Evolutionary conservation across 192 early-diverging fungal species (phyloP).

Genomic region (Phycomyces blakesleeanus): DNA sequence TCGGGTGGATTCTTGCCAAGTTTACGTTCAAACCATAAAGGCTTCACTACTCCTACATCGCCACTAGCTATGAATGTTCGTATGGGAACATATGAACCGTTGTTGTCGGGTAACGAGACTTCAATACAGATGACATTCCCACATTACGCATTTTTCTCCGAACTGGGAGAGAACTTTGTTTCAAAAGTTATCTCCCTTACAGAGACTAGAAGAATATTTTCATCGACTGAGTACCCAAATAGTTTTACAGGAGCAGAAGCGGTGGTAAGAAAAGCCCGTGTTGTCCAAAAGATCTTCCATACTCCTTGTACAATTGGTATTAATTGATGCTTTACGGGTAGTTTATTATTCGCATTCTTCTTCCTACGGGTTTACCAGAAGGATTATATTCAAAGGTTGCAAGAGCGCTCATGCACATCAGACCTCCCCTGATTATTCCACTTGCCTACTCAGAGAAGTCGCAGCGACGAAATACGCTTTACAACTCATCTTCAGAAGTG

Average conservation of each 20-base stretch:
- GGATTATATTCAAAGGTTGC: constrained; percentile 18
- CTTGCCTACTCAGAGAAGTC: constrained; percentile 30
- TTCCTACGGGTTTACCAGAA: constrained; percentile 16
- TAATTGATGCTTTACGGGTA: not conserved
- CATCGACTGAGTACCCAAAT: constrained; percentile 21
- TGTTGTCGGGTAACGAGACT: not conserved
- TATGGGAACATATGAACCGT: constrained; percentile 2
- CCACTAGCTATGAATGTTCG: not conserved
- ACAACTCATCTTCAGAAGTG: constrained; percentile 29
- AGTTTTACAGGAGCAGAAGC: constrained; percentile 35
- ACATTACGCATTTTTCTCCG: constrained; percentile 21
- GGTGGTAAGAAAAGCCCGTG: constrained; percentile 9
- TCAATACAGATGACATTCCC: constrained; percentile 5
- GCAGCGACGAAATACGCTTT: constrained; percentile 25
- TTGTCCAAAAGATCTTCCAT: not conserved
- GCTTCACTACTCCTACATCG: not conserved
- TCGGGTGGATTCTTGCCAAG: not conserved
- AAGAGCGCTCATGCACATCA: constrained; percentile 29
- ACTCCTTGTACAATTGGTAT: not conserved
- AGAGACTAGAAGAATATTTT: constrained; percentile 19
- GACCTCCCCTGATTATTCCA: constrained; percentile 25
- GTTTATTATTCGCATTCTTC: constrained; percentile 18
- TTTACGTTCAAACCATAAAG: not conserved
- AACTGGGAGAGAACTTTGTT: constrained; percentile 13
- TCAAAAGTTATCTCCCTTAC: constrained; percentile 7